Percentiles rank a stretch among this genome's conserved stretches.
These are phyloP conservation scores for Colletotrichum trifolii DNA, from an alignment of 2,329 filamentous ascomycete species.

Conservation along the genomic window DNA sequence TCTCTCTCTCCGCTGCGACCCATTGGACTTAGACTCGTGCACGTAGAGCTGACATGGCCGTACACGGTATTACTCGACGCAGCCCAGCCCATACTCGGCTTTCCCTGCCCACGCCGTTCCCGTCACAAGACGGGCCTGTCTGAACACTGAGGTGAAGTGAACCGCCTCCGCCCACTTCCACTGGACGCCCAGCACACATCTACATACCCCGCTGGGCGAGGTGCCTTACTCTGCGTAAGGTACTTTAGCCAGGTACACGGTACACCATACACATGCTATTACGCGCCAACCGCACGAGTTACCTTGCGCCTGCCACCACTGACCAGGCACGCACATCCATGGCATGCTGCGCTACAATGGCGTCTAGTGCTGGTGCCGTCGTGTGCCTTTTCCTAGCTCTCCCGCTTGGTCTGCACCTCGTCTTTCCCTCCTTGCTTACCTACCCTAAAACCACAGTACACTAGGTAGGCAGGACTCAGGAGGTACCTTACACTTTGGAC, in stretches of 20 bases:
- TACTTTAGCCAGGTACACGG: too few species aligned
- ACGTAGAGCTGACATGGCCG: neutral
- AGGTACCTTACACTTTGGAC: too few species aligned
- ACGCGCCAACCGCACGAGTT: neutral
- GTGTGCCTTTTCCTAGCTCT: neutral
- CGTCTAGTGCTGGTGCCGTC: too few species aligned
- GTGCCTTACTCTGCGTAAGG: too few species aligned
- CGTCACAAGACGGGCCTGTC: slow-evolving; percentile 33
- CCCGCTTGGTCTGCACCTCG: slow-evolving; percentile 8
- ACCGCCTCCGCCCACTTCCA: slow-evolving; percentile 24
- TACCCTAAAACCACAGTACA: too few species aligned
- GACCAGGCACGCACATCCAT: neutral
- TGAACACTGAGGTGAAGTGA: slow-evolving; percentile 7
- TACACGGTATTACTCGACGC: neutral
- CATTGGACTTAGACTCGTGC: too few species aligned
- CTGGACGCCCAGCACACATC: slow-evolving; percentile 21
- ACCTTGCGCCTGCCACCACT: neutral
- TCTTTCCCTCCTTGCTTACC: slow-evolving; percentile 1
- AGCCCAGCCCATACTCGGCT: slow-evolving; percentile 7
- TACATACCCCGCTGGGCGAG: slow-evolving; percentile 2
- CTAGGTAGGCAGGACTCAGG: too few species aligned
- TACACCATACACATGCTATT: too few species aligned
- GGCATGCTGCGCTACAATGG: neutral
- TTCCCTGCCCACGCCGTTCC: slow-evolving; percentile 30
- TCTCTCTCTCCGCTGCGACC: neutral